Evolutionary conservation across 1,284 basidiomycete genomes (phyloP), one percentile per base, ranked within the genome.

Genomic region (Vanrija pseudolonga): DNA sequence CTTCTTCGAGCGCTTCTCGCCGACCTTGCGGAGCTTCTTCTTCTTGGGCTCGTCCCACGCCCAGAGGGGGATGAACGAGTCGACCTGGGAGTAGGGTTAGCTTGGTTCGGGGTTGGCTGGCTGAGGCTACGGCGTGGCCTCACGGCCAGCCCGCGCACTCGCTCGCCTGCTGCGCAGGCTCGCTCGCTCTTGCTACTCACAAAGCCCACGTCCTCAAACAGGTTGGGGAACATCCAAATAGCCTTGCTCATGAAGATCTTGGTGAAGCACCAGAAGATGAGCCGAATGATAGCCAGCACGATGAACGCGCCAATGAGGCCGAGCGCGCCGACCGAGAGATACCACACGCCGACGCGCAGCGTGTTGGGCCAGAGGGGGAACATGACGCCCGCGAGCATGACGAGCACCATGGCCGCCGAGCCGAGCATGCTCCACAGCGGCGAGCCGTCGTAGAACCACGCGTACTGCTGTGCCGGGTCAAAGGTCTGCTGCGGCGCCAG

Each of bases 191-290:
- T 8, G 23, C 14, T 1, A 86, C 93, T 79, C 70, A 98, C 95
- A 73, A 98, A 96, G 74, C 96, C 95, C 54, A 98, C 96, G 71
- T 98, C 95, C 32, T 95, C 95, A 67, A 98, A 98, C 45, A 99
- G 79, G 72, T 97, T 90, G 0, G 96, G 95, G 82, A 98, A 99
- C 79, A 98, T 88, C 95, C 95, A 99, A 57, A 98, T 96, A 36
- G 95, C 96, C 17, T 92, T 92, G 55, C 86, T 85, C 26, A 85
- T 85, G 46, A 85, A 84, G 63, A 98, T 78, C 63, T 94, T 76
- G n/a, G 95, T 94, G 68, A 95, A 84, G 73, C 93, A 83, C 79
- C 93, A 98, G 76, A 98, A 88, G 67, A 99, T 90, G 58, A 98
- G 81, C 45, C 96, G 83, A 58, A 98, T 81, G 63, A 99, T 86